These are phyloP conservation scores for Termitomyces bulborhizus DNA, from an alignment of 768 basidiomycete genomes.

Conservation along the genomic window DNA sequence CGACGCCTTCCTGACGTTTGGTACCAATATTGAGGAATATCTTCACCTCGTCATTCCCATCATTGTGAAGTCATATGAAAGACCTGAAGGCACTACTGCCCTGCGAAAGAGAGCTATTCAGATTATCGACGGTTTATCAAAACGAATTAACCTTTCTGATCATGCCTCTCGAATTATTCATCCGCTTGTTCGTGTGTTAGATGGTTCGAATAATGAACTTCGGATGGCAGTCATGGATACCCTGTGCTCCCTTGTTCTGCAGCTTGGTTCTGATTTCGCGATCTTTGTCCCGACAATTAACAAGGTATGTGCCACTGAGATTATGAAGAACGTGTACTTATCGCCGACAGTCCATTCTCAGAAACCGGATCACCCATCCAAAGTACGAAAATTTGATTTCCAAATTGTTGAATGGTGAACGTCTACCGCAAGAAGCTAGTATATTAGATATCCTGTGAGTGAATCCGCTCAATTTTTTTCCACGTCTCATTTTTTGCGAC, in stretches of 20 bases:
- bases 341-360: conserved; percentile 55
- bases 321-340: background rate
- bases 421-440: conserved; percentile 79
- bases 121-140: conserved; percentile 85
- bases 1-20: conserved; percentile 92
- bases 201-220: conserved; percentile 68
- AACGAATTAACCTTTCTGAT: conserved; percentile 94
- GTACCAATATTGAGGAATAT: conserved; percentile 95
- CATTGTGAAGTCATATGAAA: conserved; percentile 87
- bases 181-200: conserved; percentile 84
- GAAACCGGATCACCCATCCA: conserved; percentile 70
- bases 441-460: conserved; percentile 63
- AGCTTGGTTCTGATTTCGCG: conserved; percentile 94
- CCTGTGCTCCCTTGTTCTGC: conserved; percentile 84
- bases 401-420: conserved; percentile 88
- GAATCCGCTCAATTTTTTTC: background rate
- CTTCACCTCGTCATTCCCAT: conserved; percentile 94
- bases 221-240: conserved; percentile 88
- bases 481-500: conserved; percentile 2
- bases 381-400: conserved; percentile 85
- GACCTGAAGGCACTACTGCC: conserved; percentile 61
- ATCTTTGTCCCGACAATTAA: conserved; percentile 97
- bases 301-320: conserved; percentile 50
- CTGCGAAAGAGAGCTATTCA: conserved; percentile 87
- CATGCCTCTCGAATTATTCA: conserved; percentile 97